Conservation (phyloP, 2,329 filamentous ascomycete genomes). For the Sporothrix protearum region DNA sequence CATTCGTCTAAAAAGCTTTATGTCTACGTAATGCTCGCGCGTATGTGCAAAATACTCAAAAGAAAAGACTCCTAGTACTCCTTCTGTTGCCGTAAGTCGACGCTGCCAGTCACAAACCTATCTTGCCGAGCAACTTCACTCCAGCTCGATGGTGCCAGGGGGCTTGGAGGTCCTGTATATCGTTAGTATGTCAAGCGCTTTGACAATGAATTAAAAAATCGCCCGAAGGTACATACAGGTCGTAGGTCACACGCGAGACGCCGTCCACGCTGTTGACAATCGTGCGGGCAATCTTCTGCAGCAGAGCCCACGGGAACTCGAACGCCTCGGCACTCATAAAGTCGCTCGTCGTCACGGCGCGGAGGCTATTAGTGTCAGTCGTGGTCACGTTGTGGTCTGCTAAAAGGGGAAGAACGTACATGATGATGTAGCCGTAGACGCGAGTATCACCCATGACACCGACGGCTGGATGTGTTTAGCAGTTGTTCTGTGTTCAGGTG, state of each 20-base stretch:
- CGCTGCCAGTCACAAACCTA: not conserved
- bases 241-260: slow-evolving; percentile 67
- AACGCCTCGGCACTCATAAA: slow-evolving; percentile 75
- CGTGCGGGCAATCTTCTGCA: slow-evolving; percentile 61
- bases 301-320: slow-evolving; percentile 61
- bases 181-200: not conserved
- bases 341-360: slow-evolving; percentile 51
- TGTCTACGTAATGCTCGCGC: not conserved
- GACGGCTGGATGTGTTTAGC: slow-evolving; percentile 33
- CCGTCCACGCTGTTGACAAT: slow-evolving; percentile 76
- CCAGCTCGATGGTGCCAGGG: slow-evolving; percentile 66
- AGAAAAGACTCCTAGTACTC: not conserved
- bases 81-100: not conserved
- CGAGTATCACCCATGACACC: slow-evolving; percentile 41
- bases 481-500: not conserved
- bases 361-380: slow-evolving; percentile 34
- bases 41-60: not conserved
- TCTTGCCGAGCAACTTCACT: slow-evolving; percentile 19
- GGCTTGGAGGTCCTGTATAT: slow-evolving; percentile 52
- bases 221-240: slow-evolving; percentile 38
- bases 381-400: not conserved
- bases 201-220: not conserved
- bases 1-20: not conserved
- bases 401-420: slow-evolving; percentile 13
- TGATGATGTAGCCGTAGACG: slow-evolving; percentile 33